A percentile compares a stretch with the other conserved stretches of the same genome.
These are phyloP conservation scores for Pterocarpus macrocarpus DNA, from an alignment of 306 rosid species.

Conservation along the genomic window DNA sequence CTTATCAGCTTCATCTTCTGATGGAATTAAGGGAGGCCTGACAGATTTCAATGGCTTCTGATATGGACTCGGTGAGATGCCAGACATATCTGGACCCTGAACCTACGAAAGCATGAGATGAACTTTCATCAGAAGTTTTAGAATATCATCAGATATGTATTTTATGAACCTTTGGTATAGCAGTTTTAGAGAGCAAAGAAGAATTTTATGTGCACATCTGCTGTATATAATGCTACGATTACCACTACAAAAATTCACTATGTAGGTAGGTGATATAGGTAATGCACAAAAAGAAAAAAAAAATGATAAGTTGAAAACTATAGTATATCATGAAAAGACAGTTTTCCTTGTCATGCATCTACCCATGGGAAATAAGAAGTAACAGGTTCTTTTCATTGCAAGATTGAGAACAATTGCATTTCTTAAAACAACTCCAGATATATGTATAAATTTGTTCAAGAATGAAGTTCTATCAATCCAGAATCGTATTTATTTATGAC, in stretches of 20 bases:
- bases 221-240: neutral
- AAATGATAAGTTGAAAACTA: neutral
- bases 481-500: constrained; percentile 7
- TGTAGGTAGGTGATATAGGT: neutral
- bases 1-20: constrained; percentile 75
- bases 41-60: constrained; percentile 69
- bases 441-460: constrained; percentile 2
- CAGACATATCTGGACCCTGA: constrained; percentile 47
- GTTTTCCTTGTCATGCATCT: constrained; percentile 25
- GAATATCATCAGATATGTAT: neutral
- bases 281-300: too few relatives aligned
- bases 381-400: constrained; percentile 15
- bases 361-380: constrained; percentile 13
- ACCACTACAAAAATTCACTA: neutral
- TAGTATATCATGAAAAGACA: constrained; percentile 25
- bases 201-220: neutral
- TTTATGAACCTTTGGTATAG: constrained; percentile 15
- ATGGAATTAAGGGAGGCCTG: constrained; percentile 85
- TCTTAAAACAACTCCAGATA: constrained; percentile 17
- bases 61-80: constrained; percentile 58
- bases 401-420: constrained; percentile 5
- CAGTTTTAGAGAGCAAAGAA: neutral
- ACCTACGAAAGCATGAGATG: constrained; percentile 59
- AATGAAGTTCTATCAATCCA: constrained; percentile 11
- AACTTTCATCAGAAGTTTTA: constrained; percentile 18